Conservation (phyloP, 2,329 filamentous ascomycete genomes). For the Exophiala spinifera region DNA sequence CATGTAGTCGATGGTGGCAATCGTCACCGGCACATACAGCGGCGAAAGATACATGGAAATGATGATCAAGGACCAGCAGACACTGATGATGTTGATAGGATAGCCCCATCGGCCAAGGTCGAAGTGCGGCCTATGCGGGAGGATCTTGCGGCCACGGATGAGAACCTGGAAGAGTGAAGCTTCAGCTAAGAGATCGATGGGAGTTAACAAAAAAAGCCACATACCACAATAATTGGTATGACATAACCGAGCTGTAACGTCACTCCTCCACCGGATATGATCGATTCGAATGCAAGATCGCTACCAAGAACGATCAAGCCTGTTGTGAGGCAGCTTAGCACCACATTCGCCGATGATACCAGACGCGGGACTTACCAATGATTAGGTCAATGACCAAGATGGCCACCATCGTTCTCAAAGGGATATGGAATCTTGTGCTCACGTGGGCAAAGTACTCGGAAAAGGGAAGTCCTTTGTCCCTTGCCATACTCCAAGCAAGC, state of each 20-base stretch:
- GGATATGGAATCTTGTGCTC: slow-evolving; percentile 55
- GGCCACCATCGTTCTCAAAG: slow-evolving; percentile 39
- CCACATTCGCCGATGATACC: background rate
- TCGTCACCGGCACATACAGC: slow-evolving; percentile 24
- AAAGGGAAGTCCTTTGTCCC: slow-evolving; percentile 61
- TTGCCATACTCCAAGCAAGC: slow-evolving; percentile 38
- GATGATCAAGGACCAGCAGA: slow-evolving; percentile 22
- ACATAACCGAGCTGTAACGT: slow-evolving; percentile 22
- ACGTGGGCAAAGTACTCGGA: slow-evolving; percentile 53
- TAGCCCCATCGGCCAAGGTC: slow-evolving; percentile 23
- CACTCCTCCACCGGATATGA: slow-evolving; percentile 23
- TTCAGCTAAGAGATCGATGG: background rate
- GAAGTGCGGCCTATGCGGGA: slow-evolving; percentile 19
- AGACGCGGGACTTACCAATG: slow-evolving; percentile 15
- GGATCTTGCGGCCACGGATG: slow-evolving; percentile 22
- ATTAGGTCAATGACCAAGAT: slow-evolving; percentile 21
- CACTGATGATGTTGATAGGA: slow-evolving; percentile 20
- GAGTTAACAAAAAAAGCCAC: background rate
- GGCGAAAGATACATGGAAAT: slow-evolving; percentile 22
- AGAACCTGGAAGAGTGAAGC: slow-evolving; percentile 6
- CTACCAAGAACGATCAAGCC: slow-evolving; percentile 22
- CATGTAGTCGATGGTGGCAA: slow-evolving; percentile 24
- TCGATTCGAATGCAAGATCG: slow-evolving; percentile 23
- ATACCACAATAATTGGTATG: slow-evolving; percentile 20
- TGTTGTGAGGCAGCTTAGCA: background rate